Evolutionary conservation across 2,329 filamentous ascomycete genomes (phyloP), one percentile per base, ranked within the genome.

Genomic region (Beauveria medogensis): DNA sequence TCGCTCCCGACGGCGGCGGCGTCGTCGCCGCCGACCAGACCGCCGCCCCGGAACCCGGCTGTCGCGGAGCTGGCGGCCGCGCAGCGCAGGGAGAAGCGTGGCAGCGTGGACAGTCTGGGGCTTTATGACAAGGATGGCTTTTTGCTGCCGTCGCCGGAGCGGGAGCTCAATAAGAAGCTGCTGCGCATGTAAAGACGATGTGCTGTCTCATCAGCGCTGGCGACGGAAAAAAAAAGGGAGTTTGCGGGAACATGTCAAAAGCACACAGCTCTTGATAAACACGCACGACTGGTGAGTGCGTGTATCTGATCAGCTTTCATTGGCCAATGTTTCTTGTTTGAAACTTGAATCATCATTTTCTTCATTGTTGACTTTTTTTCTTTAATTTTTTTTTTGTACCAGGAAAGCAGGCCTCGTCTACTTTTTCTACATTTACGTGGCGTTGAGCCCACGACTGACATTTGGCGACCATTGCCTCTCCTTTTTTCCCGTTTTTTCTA

Each of bases 121-220:
- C 57, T 78, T 54, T 80, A 80, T 63, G 77, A 80, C 62, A 67
- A 72, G 54, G 75, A 80, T 30, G 78, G 77, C 2, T 80, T 80
- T 55, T 65, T 80, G 61, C 71, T 76, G 62, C 68, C 69, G 34
- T 77, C 77, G 28, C 78, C 77, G 3, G 73, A 73, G n/a, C 67
- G 72, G 62, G 68, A 72, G 18, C 40, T 63, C n/a, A 64, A 65
- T 51, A 66, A 51, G 14, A 63, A 66, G 48, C 62, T 66, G 43
- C 55, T 71, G 64, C 68, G 70, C 57, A 68, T 72, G 64, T 73
- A 64, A 67, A 24, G n/a, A 41, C 34, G 30, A 37, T 16, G 34
- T 37, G 34, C 12, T 37, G 14, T 37, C 24, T 24, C 24, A 24
- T 24, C 12, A 16, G 5, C 14, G 12, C 6, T 37, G 34, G 12